Evolutionary conservation across 805 yeast species (phyloP).

Genomic region (Candida corydali): DNA sequence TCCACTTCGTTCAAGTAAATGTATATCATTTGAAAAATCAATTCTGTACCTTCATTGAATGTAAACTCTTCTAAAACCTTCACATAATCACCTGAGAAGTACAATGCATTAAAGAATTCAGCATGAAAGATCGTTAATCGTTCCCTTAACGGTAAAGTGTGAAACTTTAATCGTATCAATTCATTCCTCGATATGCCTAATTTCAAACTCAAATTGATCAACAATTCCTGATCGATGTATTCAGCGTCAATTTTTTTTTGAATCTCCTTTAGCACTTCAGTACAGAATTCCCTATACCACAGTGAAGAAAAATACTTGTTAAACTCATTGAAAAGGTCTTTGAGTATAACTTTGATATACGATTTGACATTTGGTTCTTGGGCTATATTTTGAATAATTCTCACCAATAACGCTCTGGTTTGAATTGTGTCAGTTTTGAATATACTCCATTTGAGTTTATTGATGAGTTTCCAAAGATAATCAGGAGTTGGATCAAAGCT

Average conservation of each 20-base stretch:
- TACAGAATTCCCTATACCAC: conserved; percentile 29
- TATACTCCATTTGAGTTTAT: not conserved
- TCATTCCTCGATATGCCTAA: conserved; percentile 25
- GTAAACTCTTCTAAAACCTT: conserved; percentile 21
- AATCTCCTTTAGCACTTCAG: conserved; percentile 19
- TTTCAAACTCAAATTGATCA: conserved; percentile 19
- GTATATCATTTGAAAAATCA: conserved; percentile 26
- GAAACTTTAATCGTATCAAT: conserved; percentile 21
- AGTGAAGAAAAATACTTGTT: conserved; percentile 19
- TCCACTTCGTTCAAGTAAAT: conserved; percentile 23
- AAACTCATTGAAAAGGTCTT: conserved; percentile 22
- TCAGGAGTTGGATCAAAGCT: conserved; percentile 18
- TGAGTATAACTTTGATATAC: conserved; percentile 15
- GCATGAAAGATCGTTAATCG: conserved; percentile 14
- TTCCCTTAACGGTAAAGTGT: conserved; percentile 14
- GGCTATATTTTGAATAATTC: not conserved
- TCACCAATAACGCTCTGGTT: not conserved
- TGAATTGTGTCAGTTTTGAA: conserved; percentile 3
- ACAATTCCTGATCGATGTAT: conserved; percentile 11
- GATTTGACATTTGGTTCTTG: not conserved
- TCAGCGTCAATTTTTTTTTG: conserved; percentile 14
- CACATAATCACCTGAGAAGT: conserved; percentile 14
- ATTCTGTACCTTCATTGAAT: conserved; percentile 13
- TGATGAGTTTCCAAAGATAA: not conserved
- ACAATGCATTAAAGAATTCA: conserved; percentile 9